Conservation (phyloP, 805 yeast species). For the Blastobotrys parvus region DNA sequence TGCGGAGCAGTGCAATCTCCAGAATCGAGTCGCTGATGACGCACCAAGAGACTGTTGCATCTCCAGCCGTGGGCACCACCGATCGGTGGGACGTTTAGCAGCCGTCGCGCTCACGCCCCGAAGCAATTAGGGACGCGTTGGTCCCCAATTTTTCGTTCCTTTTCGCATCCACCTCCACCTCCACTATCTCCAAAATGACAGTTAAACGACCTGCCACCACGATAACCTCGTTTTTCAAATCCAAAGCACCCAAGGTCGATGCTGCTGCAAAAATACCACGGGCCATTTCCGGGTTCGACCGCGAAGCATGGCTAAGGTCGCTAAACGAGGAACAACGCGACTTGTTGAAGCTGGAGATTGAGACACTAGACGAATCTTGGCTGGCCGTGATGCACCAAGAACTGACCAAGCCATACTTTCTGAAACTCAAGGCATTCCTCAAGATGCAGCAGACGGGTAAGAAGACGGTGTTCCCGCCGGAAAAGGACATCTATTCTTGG, state of each 20-base stretch:
- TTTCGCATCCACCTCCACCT: not conserved
- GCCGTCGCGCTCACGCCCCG: not conserved
- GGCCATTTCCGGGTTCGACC: slow-evolving; percentile 34
- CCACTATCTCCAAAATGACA: not conserved
- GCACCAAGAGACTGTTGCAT: not conserved
- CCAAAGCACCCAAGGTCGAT: slow-evolving; percentile 1
- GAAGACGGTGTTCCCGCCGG: slow-evolving; percentile 69
- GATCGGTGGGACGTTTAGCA: not conserved
- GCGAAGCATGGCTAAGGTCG: slow-evolving; percentile 40
- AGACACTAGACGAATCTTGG: slow-evolving; percentile 72
- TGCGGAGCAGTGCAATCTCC: no score
- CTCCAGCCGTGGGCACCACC: not conserved
- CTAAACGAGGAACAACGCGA: slow-evolving; percentile 40
- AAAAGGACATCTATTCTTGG: slow-evolving; percentile 80
- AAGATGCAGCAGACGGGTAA: slow-evolving; percentile 35
- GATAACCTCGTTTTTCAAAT: slow-evolving; percentile 16
- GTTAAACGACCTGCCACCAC: not conserved
- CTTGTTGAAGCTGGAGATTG: slow-evolving; percentile 53
- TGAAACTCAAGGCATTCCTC: slow-evolving; percentile 61
- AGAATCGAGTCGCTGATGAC: no score
- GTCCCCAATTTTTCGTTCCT: not conserved
- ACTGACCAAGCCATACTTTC: slow-evolving; percentile 76
- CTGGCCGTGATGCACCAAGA: slow-evolving; percentile 58
- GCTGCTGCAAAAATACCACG: not conserved
- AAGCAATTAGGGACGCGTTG: not conserved